A percentile compares a stretch with the other conserved stretches of the same genome.
phyloP scores from a whole-genome alignment of 108 stramenopile species.

The Skeletonema potamos region DNA sequence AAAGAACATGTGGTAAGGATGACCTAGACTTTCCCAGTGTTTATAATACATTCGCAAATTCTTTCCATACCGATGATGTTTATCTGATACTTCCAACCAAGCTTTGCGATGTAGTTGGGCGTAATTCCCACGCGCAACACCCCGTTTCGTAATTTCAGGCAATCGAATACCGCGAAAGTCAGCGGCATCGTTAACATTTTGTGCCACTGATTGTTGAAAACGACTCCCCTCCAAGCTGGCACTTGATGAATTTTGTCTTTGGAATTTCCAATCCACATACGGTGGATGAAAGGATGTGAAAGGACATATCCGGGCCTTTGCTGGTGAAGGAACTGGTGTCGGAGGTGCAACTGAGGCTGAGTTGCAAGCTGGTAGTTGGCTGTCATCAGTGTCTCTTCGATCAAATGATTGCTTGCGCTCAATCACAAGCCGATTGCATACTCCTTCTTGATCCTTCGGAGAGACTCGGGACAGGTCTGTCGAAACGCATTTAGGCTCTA shows the following conservation, averaged over 20 bases:
- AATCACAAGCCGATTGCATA: background rate
- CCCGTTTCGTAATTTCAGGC: slow-evolving; percentile 75
- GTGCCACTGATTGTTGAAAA: slow-evolving; percentile 10
- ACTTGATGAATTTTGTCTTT: slow-evolving; percentile 29
- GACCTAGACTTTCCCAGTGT: slow-evolving; percentile 75
- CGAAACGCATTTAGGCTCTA: slow-evolving; percentile 4
- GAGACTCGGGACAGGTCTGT: slow-evolving; percentile 2
- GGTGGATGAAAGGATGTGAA: slow-evolving; percentile 1
- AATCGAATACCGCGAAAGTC: slow-evolving; percentile 77
- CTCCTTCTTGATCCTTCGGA: background rate
- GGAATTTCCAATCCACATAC: slow-evolving; percentile 40
- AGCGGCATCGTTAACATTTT: slow-evolving; percentile 18
- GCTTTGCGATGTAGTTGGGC: slow-evolving; percentile 82
- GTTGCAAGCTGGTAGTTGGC: background rate
- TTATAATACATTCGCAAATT: slow-evolving; percentile 89
- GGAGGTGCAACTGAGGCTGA: background rate
- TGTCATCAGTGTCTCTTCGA: background rate
- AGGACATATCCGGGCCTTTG: slow-evolving; percentile 2
- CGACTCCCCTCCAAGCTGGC: slow-evolving; percentile 5
- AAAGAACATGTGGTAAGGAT: slow-evolving; percentile 82
- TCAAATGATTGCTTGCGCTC: background rate
- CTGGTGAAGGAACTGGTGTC: slow-evolving; percentile 19
- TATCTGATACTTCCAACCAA: slow-evolving; percentile 90
- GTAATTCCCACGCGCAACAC: slow-evolving; percentile 74
- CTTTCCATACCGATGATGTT: slow-evolving; percentile 92